Base-by-base conservation (phyloP, 176 grass and related monocot genomes). In the Bromus sterilis region DNA sequence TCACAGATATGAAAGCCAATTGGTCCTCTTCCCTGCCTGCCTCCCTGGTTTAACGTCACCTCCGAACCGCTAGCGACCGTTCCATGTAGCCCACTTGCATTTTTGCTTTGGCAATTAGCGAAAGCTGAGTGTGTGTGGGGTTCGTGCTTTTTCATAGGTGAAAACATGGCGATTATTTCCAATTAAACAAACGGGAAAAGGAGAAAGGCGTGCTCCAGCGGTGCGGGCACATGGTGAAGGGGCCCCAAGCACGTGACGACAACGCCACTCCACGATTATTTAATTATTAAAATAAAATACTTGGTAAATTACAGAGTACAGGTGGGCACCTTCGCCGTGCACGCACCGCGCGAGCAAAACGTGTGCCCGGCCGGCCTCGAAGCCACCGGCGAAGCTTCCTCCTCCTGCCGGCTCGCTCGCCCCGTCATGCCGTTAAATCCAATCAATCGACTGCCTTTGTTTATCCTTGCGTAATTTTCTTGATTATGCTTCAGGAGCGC, bases 271-370 rank as follows among this genome's bases (percentile, higher is more conserved):
- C 35, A 66, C 35, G 16, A 64, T 35, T n/a, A n/a, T n/a, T n/a
- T n/a, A n/a, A n/a, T n/a, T n/a, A n/a, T n/a, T 31, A 63, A 31
- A 56, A 62, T 71, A 71, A 43, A 28, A 28, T 63, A 82, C 16
- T 18, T 4, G 43, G 41, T 24, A 53, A 53, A 53, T 65, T 51
- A 2, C 48, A 1, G 67, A 16, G 67, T 2, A 6, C 9, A 35
- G 79, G 71, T 37, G 55, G 11, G 18, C 30, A 5, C 70, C 1
- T 21, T 15, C 66, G 23, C 23, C 11, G 36, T 41, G n/a, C 66
- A 40, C n/a, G 66, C 41, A 72, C 26, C 70, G 26, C 70, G 72
- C 43, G 82, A 84, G 82, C 41, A 84, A 84, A 84, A 84, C 70
- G 70, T 73, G 70, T 73, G 70, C 43, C 11, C 15, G 3, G 14